Percentiles rank a stretch among this genome's conserved stretches.
Conservation (phyloP, 73 alveolate species). For the Diophrys appendiculata region DNA sequence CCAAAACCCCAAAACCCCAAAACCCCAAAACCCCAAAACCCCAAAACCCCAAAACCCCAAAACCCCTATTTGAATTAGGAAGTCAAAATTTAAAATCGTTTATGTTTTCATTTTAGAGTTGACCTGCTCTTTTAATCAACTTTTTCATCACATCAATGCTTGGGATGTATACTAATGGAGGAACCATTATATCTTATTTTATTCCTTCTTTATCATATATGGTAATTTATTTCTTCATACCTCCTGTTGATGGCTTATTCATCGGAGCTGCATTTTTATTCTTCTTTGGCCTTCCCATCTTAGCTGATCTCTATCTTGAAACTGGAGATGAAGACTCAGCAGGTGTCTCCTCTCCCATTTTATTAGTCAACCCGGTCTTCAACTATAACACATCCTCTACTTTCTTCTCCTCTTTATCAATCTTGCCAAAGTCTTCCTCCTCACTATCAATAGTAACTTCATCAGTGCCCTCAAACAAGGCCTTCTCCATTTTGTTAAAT, state of each 20-base stretch:
- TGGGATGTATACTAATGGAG: background rate
- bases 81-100: background rate
- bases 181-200: background rate
- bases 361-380: too few relatives aligned
- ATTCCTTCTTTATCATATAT: background rate
- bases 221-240: background rate
- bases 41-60: background rate
- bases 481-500: too few relatives aligned
- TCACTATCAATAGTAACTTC: too few relatives aligned
- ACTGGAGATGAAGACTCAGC: too few relatives aligned
- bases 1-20: too few relatives aligned
- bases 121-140: slow-evolving; percentile 1
- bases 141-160: background rate
- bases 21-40: too few relatives aligned
- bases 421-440: background rate
- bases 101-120: background rate
- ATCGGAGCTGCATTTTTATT: too few relatives aligned
- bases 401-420: too few relatives aligned
- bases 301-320: background rate
- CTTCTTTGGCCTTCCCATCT: background rate
- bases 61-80: background rate
- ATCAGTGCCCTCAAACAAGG: too few relatives aligned
- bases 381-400: too few relatives aligned
- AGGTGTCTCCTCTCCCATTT: too few relatives aligned
- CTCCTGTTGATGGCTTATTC: too few relatives aligned